Evolutionary conservation across 2,329 filamentous ascomycete species (phyloP).

Genomic region (Orbilia ellipsospora): DNA sequence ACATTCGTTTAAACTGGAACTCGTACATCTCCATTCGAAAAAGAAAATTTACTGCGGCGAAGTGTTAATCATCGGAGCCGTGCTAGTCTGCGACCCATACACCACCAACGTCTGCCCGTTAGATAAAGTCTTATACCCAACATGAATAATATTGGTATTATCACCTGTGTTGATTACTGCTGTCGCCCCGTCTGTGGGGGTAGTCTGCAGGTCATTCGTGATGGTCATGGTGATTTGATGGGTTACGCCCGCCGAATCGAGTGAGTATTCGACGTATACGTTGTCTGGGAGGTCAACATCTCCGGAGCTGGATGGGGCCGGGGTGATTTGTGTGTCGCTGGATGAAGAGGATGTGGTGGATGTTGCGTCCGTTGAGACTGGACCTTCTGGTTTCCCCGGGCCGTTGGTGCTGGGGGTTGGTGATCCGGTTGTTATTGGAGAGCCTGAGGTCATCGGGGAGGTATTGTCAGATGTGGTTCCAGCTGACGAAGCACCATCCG

Average conservation of each 20-base stretch:
- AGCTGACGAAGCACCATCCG: background rate
- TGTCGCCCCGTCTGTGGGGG: background rate
- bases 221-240: background rate
- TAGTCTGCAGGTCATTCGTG: background rate
- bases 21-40: too few species aligned
- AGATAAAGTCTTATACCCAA: background rate
- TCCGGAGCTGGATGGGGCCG: background rate
- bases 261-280: background rate
- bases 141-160: background rate
- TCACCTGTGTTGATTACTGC: background rate
- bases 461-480: background rate
- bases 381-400: background rate
- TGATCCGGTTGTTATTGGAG: background rate
- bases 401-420: background rate
- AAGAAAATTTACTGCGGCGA: background rate
- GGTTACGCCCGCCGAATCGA: background rate
- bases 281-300: background rate
- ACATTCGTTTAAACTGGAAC: too few species aligned
- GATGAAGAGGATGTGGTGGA: constrained; percentile 1
- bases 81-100: too few species aligned
- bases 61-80: background rate
- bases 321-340: background rate
- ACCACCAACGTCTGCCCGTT: background rate
- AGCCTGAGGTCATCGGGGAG: background rate
- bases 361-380: background rate